A percentile compares a stretch with the other conserved stretches of the same genome.
Evolutionary conservation across 1,284 basidiomycete genomes (phyloP).

Genomic region (Takashimella koratensis): DNA sequence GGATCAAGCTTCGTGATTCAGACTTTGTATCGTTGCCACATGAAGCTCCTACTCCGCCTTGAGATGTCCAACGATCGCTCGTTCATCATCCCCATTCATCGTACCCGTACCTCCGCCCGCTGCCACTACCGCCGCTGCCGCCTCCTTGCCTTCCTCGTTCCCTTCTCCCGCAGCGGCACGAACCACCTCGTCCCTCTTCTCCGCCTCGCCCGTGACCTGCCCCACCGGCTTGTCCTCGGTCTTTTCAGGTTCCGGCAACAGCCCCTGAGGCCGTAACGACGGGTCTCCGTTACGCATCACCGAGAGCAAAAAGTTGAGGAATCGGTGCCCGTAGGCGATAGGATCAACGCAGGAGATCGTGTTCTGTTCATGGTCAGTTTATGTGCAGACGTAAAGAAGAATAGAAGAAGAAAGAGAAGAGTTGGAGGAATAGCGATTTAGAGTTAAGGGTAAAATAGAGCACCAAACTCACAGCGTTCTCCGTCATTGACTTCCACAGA

Average conservation of each 20-base stretch:
- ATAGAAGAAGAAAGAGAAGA: neutral
- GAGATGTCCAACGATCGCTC: slow-evolving; percentile 21
- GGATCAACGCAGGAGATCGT: slow-evolving; percentile 91
- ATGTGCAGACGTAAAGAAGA: neutral
- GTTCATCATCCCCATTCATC: neutral
- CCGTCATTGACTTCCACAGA: slow-evolving; percentile 84
- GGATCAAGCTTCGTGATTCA: too few species aligned
- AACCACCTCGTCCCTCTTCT: neutral
- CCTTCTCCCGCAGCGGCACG: neutral
- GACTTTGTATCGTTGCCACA: too few species aligned
- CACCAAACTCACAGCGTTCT: slow-evolving; percentile 68
- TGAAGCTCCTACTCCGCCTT: slow-evolving; percentile 23
- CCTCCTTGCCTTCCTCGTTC: neutral
- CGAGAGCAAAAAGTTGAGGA: slow-evolving; percentile 80
- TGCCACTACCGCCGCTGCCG: neutral
- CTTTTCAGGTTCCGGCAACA: slow-evolving; percentile 13
- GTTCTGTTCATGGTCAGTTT: slow-evolving; percentile 55
- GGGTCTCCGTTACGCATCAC: slow-evolving; percentile 74
- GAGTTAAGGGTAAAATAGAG: too few species aligned
- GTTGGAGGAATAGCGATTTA: neutral
- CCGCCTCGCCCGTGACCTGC: slow-evolving; percentile 4
- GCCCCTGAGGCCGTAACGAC: slow-evolving; percentile 32
- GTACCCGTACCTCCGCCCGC: neutral
- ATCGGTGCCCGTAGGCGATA: slow-evolving; percentile 75
- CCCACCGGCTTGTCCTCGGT: slow-evolving; percentile 7